These are phyloP conservation scores for Rugonectria rugulosa DNA, from an alignment of 2,329 filamentous ascomycete genomes.

Conservation along the genomic window DNA sequence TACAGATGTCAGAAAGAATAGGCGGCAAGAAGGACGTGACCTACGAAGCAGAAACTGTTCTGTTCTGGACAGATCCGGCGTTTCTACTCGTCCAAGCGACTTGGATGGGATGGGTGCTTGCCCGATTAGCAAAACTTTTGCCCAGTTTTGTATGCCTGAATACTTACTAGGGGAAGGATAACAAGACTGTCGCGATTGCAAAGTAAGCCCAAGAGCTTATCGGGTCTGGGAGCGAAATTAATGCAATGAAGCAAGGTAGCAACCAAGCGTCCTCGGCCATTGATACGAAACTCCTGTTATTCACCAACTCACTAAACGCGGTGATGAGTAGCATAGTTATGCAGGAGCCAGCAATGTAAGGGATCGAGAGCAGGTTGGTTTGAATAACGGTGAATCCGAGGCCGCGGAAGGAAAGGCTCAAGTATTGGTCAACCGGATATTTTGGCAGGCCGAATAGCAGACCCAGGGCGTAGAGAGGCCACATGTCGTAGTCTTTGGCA, in stretches of 20 bases:
- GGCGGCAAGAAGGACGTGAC: conserved; percentile 1
- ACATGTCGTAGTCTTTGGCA: conserved; percentile 61
- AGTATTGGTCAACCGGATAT: conserved; percentile 54
- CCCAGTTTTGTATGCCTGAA: background rate
- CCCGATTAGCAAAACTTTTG: conserved; percentile 2
- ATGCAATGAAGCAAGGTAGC: conserved; percentile 59
- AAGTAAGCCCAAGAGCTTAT: conserved; percentile 56
- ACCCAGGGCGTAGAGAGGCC: conserved; percentile 59
- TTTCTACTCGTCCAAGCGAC: conserved; percentile 66
- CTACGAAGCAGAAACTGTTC: conserved; percentile 57
- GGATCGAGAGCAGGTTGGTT: conserved; percentile 62
- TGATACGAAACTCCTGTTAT: conserved; percentile 57
- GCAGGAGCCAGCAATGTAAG: conserved; percentile 55
- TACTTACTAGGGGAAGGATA: conserved; percentile 62
- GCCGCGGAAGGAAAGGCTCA: conserved; percentile 59
- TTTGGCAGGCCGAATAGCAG: conserved; percentile 57
- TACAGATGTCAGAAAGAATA: conserved; percentile 40
- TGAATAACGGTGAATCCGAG: conserved; percentile 60
- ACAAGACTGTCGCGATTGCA: conserved; percentile 55
- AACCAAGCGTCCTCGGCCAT: conserved; percentile 61
- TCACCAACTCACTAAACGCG: conserved; percentile 57
- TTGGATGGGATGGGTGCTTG: conserved; percentile 59
- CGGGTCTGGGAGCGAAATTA: conserved; percentile 50
- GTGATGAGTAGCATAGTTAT: conserved; percentile 46
- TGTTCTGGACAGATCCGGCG: conserved; percentile 63